These are phyloP conservation scores for Aschersonia sp. DNA, from an alignment of 2,329 filamentous ascomycete genomes.

Conservation along the genomic window DNA sequence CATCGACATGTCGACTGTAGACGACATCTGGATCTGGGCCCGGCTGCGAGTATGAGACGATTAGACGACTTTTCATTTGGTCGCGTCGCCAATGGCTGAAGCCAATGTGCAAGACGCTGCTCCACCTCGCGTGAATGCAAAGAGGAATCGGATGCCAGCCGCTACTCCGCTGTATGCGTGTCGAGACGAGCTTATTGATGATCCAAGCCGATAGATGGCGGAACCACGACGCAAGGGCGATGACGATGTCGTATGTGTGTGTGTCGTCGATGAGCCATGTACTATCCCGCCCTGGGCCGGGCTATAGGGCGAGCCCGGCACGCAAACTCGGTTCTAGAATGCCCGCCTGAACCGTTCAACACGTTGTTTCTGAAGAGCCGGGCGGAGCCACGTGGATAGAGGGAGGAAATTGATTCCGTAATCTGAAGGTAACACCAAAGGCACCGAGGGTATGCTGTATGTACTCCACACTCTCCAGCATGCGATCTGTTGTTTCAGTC, in stretches of 20 bases:
- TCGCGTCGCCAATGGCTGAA: no score
- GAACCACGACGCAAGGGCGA: no score
- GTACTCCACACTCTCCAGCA: neutral
- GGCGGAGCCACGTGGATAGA: neutral
- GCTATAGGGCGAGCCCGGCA: neutral
- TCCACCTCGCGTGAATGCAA: neutral
- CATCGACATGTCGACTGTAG: no score
- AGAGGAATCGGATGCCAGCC: neutral
- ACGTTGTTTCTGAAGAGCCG: neutral
- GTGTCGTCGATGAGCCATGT: neutral
- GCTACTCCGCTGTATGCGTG: neutral
- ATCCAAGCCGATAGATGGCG: neutral
- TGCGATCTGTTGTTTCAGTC: neutral
- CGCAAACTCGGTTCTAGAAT: neutral
- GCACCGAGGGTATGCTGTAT: neutral
- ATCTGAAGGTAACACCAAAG: neutral
- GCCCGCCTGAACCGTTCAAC: neutral
- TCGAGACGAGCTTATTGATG: neutral
- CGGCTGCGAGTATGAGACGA: neutral
- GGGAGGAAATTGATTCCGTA: neutral
- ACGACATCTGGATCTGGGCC: neutral
- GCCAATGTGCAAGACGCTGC: neutral
- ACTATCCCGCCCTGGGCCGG: neutral
- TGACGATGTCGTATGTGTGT: no score
- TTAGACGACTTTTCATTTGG: neutral